Base-by-base conservation (phyloP, 2,329 filamentous ascomycete genomes). In the Cyclaneusma minus region DNA sequence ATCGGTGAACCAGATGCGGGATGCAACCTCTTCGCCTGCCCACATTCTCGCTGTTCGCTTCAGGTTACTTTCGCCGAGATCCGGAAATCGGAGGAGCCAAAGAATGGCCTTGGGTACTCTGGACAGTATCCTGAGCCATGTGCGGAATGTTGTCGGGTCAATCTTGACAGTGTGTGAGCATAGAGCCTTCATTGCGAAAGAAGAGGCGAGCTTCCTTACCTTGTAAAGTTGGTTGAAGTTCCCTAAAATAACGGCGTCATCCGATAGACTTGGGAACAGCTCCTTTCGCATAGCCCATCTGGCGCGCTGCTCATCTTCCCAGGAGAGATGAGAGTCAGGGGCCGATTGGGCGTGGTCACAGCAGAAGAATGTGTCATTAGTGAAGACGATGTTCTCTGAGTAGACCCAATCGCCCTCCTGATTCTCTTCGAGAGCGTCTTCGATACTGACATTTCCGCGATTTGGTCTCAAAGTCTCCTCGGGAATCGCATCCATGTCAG, bases 151-250 rank as follows among this genome's bases (percentile, higher is more conserved):
- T 3, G 84, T 91, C 2, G 89, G 89, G 40, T 98, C 89, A 52
- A 98, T 95, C 84, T 93, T 34, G 11, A 26, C 7, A 25, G 9
- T 20, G 9, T 19, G 16, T 6, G n/a, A 4, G 24, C 14, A 25
- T 16, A 12, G 9, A 23, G 15, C 9, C 7, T 13, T 4, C 13
- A 6, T 22, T 16, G 12, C 7, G 15, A n/a, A 13, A 13, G 13
- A 5, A 13, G 6, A 17, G 7, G 25, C 15, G 20, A 18, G 13
- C 16, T 7, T 16, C 42, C 60, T 37, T 60, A 89, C 85, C 72
- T 98, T 98, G 58, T 98, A 98, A 16, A 98, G 61, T 50, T 98
- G 89, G 47, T 98, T 98, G 55, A 98, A 98, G 51, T 98, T 98
- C 5, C 83, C 89, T 31, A 98, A 64, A 41, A 98, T 94, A 41